Evolutionary conservation across 805 yeast genomes (phyloP).

Genomic region (Blastobotrys terrestris): DNA sequence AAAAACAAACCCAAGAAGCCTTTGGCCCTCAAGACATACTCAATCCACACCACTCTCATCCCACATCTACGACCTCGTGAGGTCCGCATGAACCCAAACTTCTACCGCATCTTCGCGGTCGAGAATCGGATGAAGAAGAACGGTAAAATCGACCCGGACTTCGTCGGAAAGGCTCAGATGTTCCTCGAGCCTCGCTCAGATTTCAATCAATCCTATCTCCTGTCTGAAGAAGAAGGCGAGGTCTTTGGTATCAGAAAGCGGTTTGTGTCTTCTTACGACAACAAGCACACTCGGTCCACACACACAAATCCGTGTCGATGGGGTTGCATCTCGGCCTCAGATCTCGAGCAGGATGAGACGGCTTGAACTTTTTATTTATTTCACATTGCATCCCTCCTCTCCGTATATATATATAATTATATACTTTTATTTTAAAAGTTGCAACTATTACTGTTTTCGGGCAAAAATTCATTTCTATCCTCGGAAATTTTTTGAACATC

Average conservation of each 20-base stretch:
- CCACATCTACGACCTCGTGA: slow-evolving; percentile 28
- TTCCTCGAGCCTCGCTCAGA: slow-evolving; percentile 25
- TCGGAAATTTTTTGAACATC: too few species aligned
- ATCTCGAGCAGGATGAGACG: too few species aligned
- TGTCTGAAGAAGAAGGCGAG: slow-evolving; percentile 14
- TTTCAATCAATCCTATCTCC: background rate
- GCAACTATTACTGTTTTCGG: too few species aligned
- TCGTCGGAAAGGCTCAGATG: slow-evolving; percentile 30
- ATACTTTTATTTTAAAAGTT: too few species aligned
- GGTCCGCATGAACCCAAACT: slow-evolving; percentile 30
- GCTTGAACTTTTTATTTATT: background rate
- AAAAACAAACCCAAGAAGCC: slow-evolving; percentile 8
- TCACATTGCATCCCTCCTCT: background rate
- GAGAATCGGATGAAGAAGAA: slow-evolving; percentile 29
- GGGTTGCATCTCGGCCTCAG: slow-evolving; percentile 1
- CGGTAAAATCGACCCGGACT: slow-evolving; percentile 30
- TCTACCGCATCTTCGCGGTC: slow-evolving; percentile 30
- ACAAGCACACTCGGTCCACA: background rate
- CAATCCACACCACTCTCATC: slow-evolving; percentile 25
- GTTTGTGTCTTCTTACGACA: slow-evolving; percentile 3
- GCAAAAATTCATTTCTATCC: too few species aligned
- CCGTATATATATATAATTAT: background rate
- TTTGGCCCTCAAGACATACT: slow-evolving; percentile 27
- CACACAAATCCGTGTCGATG: slow-evolving; percentile 1
- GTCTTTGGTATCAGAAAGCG: slow-evolving; percentile 24